Evolutionary conservation across 139 green algal species (phyloP).

Genomic region (Ostreobium quekettii): DNA sequence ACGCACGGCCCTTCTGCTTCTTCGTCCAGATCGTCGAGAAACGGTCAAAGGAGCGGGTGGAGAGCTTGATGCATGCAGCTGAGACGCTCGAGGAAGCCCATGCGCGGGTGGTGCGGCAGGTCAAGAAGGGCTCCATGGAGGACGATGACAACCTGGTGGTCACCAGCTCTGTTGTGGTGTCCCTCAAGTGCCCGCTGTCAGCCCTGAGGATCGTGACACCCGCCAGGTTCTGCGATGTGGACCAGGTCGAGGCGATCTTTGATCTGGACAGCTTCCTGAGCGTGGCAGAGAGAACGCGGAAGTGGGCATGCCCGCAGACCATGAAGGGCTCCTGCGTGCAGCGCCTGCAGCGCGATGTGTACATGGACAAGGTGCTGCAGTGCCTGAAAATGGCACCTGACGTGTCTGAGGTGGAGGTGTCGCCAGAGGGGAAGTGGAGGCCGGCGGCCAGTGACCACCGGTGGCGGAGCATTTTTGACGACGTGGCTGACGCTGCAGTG

Average conservation of each 20-base stretch:
- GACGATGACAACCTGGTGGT: slow-evolving; percentile 28
- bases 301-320: slow-evolving; percentile 79
- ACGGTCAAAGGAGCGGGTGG: background rate
- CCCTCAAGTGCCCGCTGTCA: slow-evolving; percentile 46
- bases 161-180: slow-evolving; percentile 31
- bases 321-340: slow-evolving; percentile 43
- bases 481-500: background rate
- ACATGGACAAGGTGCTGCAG: slow-evolving; percentile 36
- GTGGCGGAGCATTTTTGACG: slow-evolving; percentile 13
- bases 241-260: slow-evolving; percentile 38
- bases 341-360: slow-evolving; percentile 52
- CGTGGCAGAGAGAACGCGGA: slow-evolving; percentile 56
- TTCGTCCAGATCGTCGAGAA: slow-evolving; percentile 2
- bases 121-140: background rate
- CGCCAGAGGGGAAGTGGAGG: slow-evolving; percentile 43
- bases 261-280: slow-evolving; percentile 74
- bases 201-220: slow-evolving; percentile 41
- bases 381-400: slow-evolving; percentile 26
- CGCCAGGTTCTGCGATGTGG: slow-evolving; percentile 31
- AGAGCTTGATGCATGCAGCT: background rate
- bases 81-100: slow-evolving; percentile 1
- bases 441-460: slow-evolving; percentile 19
- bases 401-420: slow-evolving; percentile 50
- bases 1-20: background rate
- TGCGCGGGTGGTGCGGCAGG: background rate